Conservation (phyloP, 768 basidiomycete genomes). For the Xerocomus spinulosus region DNA sequence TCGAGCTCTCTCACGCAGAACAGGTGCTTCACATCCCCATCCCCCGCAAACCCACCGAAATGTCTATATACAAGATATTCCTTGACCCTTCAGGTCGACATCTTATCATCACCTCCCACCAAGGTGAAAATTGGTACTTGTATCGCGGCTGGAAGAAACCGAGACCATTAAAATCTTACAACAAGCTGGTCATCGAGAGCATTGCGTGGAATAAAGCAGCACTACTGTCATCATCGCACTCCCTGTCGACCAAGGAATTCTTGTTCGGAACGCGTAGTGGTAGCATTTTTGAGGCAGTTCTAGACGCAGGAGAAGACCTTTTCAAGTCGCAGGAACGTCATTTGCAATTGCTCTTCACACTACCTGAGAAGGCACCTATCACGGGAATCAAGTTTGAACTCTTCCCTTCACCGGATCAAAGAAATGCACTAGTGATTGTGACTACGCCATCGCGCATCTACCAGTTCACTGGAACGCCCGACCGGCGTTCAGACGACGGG, state of each 20-base stretch:
- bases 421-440: slow-evolving; percentile 64
- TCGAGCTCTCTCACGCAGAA: slow-evolving; percentile 84
- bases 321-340: slow-evolving; percentile 87
- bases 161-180: slow-evolving; percentile 66
- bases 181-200: slow-evolving; percentile 82
- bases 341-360: slow-evolving; percentile 64
- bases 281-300: slow-evolving; percentile 79
- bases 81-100: slow-evolving; percentile 92
- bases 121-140: slow-evolving; percentile 94
- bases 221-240: slow-evolving; percentile 57
- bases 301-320: slow-evolving; percentile 89
- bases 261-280: slow-evolving; percentile 85
- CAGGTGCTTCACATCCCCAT: slow-evolving; percentile 80
- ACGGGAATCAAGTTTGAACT: slow-evolving; percentile 83
- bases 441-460: slow-evolving; percentile 89
- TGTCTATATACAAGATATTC: slow-evolving; percentile 79
- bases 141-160: slow-evolving; percentile 81
- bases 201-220: slow-evolving; percentile 85
- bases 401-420: slow-evolving; percentile 60
- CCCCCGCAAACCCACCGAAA: slow-evolving; percentile 67
- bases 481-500: slow-evolving; percentile 67
- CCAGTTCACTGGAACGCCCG: slow-evolving; percentile 73
- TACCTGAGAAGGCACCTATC: slow-evolving; percentile 78
- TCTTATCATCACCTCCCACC: slow-evolving; percentile 76
- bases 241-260: slow-evolving; percentile 77